Evolutionary conservation across 148 eudicot genomes (phyloP).

Genomic region (Oxyria digyna): DNA sequence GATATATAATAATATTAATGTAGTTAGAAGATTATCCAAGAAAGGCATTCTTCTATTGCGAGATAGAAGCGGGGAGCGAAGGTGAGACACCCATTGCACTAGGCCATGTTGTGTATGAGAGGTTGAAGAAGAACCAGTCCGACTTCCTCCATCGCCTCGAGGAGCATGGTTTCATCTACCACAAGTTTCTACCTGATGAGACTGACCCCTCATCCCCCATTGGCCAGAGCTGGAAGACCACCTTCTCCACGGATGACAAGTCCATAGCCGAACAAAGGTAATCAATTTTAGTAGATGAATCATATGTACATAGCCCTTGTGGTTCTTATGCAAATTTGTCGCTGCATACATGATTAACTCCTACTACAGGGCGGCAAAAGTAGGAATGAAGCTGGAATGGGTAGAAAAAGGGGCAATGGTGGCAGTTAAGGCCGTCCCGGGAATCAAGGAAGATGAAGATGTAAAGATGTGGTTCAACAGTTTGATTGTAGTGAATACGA

Average conservation of each 20-base stretch:
- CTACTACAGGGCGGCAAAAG: background rate
- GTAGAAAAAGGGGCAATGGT: background rate
- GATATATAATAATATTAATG: too few species aligned
- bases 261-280: background rate
- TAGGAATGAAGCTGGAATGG: background rate
- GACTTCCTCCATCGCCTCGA: background rate
- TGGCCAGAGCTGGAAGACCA: background rate
- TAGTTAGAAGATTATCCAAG: background rate
- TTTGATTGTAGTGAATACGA: too few species aligned
- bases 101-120: background rate
- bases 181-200: background rate
- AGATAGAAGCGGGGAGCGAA: background rate
- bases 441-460: too few species aligned
- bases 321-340: too few species aligned
- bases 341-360: too few species aligned
- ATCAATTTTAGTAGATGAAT: too few species aligned
- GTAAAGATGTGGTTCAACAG: too few species aligned
- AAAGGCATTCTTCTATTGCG: constrained; percentile 1
- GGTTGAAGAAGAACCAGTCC: background rate
- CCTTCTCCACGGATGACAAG: constrained; percentile 1
- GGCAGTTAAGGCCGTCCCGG: background rate
- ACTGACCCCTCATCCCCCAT: background rate
- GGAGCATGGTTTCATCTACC: background rate
- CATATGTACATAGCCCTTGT: too few species aligned
- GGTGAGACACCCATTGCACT: background rate